Evolutionary conservation across 2,329 filamentous ascomycete species (phyloP).

Genomic region (Metarhizium robertsii): DNA sequence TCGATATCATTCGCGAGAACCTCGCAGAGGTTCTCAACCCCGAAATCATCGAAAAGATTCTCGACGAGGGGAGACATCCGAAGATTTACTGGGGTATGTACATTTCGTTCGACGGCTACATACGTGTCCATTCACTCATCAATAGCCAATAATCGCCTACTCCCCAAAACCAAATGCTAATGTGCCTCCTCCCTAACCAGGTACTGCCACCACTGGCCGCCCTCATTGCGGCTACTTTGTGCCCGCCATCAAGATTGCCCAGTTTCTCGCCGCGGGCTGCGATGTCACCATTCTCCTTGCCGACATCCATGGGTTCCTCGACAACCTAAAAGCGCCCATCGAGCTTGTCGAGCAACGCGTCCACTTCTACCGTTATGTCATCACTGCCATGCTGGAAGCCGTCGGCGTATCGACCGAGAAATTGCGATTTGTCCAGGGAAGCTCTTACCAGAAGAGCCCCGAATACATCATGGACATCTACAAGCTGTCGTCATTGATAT

Average conservation of each 20-base stretch:
- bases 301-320: constrained; percentile 68
- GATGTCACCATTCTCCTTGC: constrained; percentile 70
- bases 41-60: constrained; percentile 69
- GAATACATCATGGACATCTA: constrained; percentile 87
- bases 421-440: constrained; percentile 77
- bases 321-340: constrained; percentile 78
- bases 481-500: constrained; percentile 59
- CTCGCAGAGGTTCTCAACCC: constrained; percentile 74
- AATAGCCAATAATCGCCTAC: too few relatives aligned
- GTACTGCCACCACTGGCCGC: constrained; percentile 75
- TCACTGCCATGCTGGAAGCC: constrained; percentile 65
- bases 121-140: not conserved
- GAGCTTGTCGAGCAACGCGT: constrained; percentile 77
- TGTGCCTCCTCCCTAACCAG: constrained; percentile 21
- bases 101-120: not conserved
- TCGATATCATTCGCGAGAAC: constrained; percentile 71
- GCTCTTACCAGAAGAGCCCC: constrained; percentile 64
- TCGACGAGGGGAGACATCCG: constrained; percentile 60
- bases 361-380: constrained; percentile 72
- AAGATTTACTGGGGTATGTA: constrained; percentile 73
- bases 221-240: constrained; percentile 89
- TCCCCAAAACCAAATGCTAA: not conserved
- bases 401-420: constrained; percentile 72
- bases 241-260: constrained; percentile 79
- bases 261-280: constrained; percentile 78